phyloP scores from a whole-genome alignment of 139 green algal species.

The Axilococcus clingmanii region DNA sequence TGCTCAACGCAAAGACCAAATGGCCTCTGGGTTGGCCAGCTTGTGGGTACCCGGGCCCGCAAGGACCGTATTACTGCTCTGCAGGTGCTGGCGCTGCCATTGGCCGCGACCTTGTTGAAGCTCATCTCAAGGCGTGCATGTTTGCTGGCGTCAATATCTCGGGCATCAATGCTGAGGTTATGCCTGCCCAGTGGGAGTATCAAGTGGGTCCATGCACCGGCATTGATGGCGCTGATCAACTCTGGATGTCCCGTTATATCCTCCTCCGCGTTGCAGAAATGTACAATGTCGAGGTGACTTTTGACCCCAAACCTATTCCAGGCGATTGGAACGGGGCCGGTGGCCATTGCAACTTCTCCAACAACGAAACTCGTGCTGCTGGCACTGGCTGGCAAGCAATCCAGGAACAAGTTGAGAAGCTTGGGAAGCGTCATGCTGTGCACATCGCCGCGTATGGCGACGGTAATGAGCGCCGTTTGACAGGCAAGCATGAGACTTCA shows the following conservation, averaged over 20 bases:
- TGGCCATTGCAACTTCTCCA: slow-evolving; percentile 96
- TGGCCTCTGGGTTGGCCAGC: slow-evolving; percentile 95
- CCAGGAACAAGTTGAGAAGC: slow-evolving; percentile 78
- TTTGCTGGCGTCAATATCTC: slow-evolving; percentile 86
- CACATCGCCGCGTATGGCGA: slow-evolving; percentile 75
- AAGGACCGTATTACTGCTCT: slow-evolving; percentile 97
- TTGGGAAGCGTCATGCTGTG: slow-evolving; percentile 75
- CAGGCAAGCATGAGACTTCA: slow-evolving; percentile 84
- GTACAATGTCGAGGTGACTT: slow-evolving; percentile 82
- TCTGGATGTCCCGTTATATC: slow-evolving; percentile 95
- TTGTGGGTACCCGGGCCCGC: slow-evolving; percentile 78
- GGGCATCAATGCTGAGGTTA: slow-evolving; percentile 96
- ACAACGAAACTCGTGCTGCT: slow-evolving; percentile 65
- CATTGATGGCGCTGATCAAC: slow-evolving; percentile 82
- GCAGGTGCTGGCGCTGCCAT: slow-evolving; percentile 80
- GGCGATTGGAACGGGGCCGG: slow-evolving; percentile 98
- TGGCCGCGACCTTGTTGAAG: slow-evolving; percentile 88
- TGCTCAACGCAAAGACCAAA: slow-evolving; percentile 88
- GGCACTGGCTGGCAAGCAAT: slow-evolving; percentile 74
- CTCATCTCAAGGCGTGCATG: slow-evolving; percentile 93
- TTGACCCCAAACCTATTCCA: slow-evolving; percentile 96
- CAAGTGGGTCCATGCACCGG: slow-evolving; percentile 87
- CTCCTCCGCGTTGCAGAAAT: slow-evolving; percentile 74
- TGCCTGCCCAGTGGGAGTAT: slow-evolving; percentile 98
- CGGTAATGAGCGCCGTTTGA: slow-evolving; percentile 97